A percentile compares a stretch with the other conserved stretches of the same genome.
phyloP scores from a whole-genome alignment of 2,329 filamentous ascomycete species.

The Colletotrichum aenigma region DNA sequence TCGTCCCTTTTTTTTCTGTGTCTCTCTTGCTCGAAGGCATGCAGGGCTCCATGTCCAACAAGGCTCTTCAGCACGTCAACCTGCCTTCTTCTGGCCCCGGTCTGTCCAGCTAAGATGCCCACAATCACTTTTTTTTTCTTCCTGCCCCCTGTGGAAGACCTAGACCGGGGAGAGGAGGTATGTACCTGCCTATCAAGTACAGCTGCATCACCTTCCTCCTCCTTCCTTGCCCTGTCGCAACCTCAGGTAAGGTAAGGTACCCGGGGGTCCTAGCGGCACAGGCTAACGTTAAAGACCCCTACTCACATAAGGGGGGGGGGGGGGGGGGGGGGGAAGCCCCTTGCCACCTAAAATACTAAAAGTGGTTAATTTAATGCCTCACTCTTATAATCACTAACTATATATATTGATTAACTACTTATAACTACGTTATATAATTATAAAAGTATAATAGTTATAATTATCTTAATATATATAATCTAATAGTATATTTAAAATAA shows the following conservation, averaged over 20 bases:
- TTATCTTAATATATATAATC: no score
- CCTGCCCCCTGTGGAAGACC: background rate
- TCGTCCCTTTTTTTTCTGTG: background rate
- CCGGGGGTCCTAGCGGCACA: no score
- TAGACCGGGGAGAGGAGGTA: background rate
- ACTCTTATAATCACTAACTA: no score
- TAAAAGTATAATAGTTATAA: no score
- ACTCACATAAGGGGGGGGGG: no score
- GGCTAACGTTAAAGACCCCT: no score
- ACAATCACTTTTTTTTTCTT: background rate
- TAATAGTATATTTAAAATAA: no score
- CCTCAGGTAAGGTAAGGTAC: background rate
- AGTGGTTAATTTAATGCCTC: no score
- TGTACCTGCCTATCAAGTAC: background rate
- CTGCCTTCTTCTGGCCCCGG: background rate
- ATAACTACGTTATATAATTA: no score
- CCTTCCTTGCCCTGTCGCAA: background rate
- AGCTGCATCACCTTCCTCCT: background rate
- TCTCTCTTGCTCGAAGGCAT: background rate
- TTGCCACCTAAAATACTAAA: no score
- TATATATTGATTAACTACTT: no score
- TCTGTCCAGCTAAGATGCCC: background rate
- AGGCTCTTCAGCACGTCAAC: conserved; percentile 4
- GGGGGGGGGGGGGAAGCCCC: no score
- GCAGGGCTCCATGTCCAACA: background rate